A percentile compares a stretch with the other conserved stretches of the same genome.
These are phyloP conservation scores for Tephrocybe rancida DNA, from an alignment of 768 basidiomycete genomes.

Conservation along the genomic window DNA sequence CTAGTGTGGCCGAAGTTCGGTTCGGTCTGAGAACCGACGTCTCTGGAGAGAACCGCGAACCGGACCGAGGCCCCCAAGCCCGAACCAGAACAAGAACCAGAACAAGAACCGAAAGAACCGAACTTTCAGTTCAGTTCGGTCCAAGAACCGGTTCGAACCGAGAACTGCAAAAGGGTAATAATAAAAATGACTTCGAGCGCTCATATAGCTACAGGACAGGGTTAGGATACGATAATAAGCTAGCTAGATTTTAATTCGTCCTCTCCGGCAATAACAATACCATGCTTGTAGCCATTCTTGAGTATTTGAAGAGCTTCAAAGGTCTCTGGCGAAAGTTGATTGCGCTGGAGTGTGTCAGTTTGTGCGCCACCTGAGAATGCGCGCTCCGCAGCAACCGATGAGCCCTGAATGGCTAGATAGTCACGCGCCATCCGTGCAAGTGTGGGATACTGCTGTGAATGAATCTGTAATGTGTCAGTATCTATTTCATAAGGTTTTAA, in stretches of 20 bases:
- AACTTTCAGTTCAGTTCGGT: background rate
- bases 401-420: constrained; percentile 30
- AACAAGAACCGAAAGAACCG: background rate
- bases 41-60: background rate
- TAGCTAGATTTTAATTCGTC: background rate
- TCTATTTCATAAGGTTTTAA: background rate
- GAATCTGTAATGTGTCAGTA: no score
- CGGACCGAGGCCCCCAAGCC: no score
- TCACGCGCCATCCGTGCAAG: constrained; percentile 24
- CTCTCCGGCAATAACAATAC: constrained; percentile 22
- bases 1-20: background rate
- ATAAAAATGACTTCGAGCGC: background rate
- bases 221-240: no score
- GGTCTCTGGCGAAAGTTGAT: no score
- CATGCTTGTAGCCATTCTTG: constrained; percentile 31
- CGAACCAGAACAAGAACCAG: no score
- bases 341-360: constrained; percentile 21
- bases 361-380: constrained; percentile 28
- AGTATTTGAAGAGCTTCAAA: no score
- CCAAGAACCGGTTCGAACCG: background rate
- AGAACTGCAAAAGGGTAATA: background rate
- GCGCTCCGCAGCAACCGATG: constrained; percentile 25
- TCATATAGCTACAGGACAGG: no score
- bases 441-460: constrained; percentile 23
- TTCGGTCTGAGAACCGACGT: background rate